Base-by-base conservation (phyloP, 805 yeast genomes). In the Candida piceae region DNA sequence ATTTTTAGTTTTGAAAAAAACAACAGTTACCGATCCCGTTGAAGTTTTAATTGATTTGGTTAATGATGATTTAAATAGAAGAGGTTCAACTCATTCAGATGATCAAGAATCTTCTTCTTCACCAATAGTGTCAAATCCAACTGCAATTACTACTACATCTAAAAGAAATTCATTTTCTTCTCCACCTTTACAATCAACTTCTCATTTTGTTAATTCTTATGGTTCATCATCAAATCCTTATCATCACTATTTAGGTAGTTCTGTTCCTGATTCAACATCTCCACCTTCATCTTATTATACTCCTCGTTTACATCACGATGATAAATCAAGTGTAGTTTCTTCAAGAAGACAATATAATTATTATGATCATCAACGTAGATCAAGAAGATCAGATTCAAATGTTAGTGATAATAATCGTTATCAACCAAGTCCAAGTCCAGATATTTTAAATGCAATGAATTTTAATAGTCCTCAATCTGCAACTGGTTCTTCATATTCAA, bases 31-130 rank as follows among this genome's bases (percentile, higher is more conserved):
- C 28, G 78, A 72, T 48, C 70, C 79, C 7, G 65, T 65, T 7
- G 84, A 79, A 42, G 52, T 79, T 3, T 53, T 76, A 23, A 65
- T 69, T 29, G 65, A 70, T 32, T 60, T 79, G 35, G 79, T 78
- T 3, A 62, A 69, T 26, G 81, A 76, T 26, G 82, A 77, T 46
- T 45, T 47, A 15, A 45, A 49, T 32, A 54, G 58, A 29, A 49
- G 69, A 24, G 58, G 58, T 4, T 45, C 53, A 4, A 39, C 32
- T 10, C 48, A 48, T 18, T 43, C 48, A 3, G 57, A 49, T 7
- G 55, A 49, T 12, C 31, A 47, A 3, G 53, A 42, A 7, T 36
- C 40, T 8, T 41, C 45, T 9, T 21, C 26, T 20, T 13, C 38
- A 32, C 42, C 46, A 13, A n/a, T 49, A 6, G 36, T 50, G 4